Base-by-base conservation (phyloP, 805 yeast species). In the Yamadazyma tumulicola region DNA sequence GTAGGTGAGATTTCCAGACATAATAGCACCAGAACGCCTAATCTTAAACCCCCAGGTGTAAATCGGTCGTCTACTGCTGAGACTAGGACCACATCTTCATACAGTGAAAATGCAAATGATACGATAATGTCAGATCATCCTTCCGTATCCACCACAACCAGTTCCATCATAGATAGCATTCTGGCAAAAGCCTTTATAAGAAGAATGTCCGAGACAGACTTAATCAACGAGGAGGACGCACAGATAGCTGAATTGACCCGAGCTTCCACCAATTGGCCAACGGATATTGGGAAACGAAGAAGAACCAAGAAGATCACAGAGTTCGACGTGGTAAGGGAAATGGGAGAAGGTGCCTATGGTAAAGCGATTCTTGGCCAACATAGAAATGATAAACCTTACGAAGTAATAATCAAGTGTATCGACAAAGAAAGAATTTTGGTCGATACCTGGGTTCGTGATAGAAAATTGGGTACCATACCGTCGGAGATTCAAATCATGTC, bases 281-380 rank as follows among this genome's bases (percentile, higher is more conserved):
- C 39, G 15, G 68, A 63, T 19, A 69, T 69, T 11, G 97, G 97
- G 2, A 64, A 70, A 5, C 66, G 68, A 36, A 75, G 93, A 49
- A 72, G 96, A 35, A 78, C 73, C 14, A 85, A 85, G 54, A 75
- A 77, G 41, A 73, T 86, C 43, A 55, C 71, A 0, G 95, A 88
- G 54, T 93, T 86, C 48, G 59, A 64, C 1, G 73, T 85, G 1
- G 29, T 87, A 28, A 83, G 85, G 54, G 77, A 79, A 42, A 77
- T 93, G 79, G 98, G 98, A 1, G 91, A 85, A 56, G 98, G 98
- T 24, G 96, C 97, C 0, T 93, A 93, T 52, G 98, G 98, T 9
- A 85, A 86, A 52, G 98, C 93, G 13, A 81, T 86, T 17, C 69
- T 86, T 16, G 93, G 85, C 4, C 74, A 74, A 54, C 84, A 81